A percentile compares a stretch with the other conserved stretches of the same genome.
These are phyloP conservation scores for Flaveria brownii DNA, from an alignment of 129 eudicot species.

Conservation along the genomic window DNA sequence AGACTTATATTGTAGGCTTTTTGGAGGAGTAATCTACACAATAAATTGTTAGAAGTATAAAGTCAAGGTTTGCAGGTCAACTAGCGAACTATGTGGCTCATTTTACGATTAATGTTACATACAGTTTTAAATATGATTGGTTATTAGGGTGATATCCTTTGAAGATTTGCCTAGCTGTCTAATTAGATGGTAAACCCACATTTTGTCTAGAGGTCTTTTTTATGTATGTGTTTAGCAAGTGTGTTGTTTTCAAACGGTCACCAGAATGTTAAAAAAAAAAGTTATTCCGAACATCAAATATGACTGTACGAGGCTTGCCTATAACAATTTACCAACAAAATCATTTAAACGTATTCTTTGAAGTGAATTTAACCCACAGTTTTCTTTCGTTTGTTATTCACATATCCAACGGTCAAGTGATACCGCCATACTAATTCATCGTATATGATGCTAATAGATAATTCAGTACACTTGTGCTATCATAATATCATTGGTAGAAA, in stretches of 20 bases:
- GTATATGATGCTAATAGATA: too few species aligned
- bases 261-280: conserved; percentile 13
- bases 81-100: conserved; percentile 7
- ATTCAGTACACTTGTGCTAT: background rate
- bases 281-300: conserved; percentile 16
- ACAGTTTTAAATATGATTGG: conserved; percentile 29
- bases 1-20: too few species aligned
- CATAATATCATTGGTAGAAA: too few species aligned
- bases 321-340: background rate
- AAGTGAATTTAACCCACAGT: too few species aligned
- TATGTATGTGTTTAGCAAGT: conserved; percentile 24
- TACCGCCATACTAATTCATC: too few species aligned
- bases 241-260: conserved; percentile 34
- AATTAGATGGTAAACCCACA: conserved; percentile 26
- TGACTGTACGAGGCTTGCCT: background rate
- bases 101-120: conserved; percentile 10
- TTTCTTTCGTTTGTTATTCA: too few species aligned
- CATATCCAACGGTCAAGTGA: too few species aligned
- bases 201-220: conserved; percentile 28
- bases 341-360: too few species aligned
- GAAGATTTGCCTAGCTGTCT: background rate
- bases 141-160: conserved; percentile 15
- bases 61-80: conserved; percentile 17
- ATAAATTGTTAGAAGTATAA: conserved; percentile 60
- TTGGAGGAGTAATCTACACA: conserved; percentile 32